Evolutionary conservation across 192 early-diverging fungal species (phyloP).

Genomic region (Backusella westeae): DNA sequence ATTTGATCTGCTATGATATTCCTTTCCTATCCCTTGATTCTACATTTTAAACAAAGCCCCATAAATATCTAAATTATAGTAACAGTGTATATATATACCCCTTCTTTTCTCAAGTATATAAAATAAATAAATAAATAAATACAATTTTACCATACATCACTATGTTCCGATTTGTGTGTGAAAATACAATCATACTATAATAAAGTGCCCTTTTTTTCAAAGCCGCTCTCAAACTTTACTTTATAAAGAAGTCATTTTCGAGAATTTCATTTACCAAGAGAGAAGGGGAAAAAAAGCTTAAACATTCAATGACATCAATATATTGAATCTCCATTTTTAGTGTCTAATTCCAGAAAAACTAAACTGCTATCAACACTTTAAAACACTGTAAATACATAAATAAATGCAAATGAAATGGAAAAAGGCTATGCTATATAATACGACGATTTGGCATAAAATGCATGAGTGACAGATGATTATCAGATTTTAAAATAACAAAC

Average conservation of each 20-base stretch:
- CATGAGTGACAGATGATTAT: neutral
- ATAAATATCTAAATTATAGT: neutral
- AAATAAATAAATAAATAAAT: neutral
- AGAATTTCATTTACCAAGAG: neutral
- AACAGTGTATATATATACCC: neutral
- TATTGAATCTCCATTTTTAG: neutral
- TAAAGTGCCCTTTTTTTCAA: neutral
- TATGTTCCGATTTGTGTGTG: neutral
- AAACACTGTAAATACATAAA: neutral
- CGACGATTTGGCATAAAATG: neutral
- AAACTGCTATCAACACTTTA: neutral
- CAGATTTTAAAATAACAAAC: neutral
- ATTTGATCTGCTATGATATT: constrained; percentile 17
- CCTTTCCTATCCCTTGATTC: constrained; percentile 9
- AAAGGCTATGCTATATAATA: no score
- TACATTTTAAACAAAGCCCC: neutral
- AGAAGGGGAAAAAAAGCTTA: neutral
- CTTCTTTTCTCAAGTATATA: neutral
- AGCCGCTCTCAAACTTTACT: neutral
- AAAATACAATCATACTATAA: neutral
- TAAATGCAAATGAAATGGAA: neutral
- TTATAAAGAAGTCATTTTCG: neutral
- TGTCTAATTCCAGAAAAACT: neutral
- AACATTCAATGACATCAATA: neutral
- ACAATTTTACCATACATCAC: neutral